A percentile compares a stretch with the other conserved stretches of the same genome.
Evolutionary conservation across 1,139 yeast genomes (phyloP).

Genomic region (Zygosaccharomyces sapae): DNA sequence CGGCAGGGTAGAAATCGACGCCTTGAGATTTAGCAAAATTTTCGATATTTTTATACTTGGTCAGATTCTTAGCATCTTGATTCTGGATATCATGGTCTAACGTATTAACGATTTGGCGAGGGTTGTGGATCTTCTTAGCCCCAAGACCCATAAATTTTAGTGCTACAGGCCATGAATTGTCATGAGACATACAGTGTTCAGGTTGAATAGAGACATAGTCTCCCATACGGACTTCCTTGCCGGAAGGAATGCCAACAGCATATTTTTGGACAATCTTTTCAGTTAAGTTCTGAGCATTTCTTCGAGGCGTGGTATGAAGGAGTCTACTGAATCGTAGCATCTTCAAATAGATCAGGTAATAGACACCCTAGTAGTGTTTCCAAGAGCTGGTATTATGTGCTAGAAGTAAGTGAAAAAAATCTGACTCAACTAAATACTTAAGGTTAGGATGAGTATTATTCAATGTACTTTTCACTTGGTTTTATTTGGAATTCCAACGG

Average conservation of each 20-base stretch:
- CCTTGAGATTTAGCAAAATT: slow-evolving; percentile 85
- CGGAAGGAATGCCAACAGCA: slow-evolving; percentile 74
- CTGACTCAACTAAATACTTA: too few species aligned
- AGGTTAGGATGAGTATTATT: too few species aligned
- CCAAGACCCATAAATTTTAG: slow-evolving; percentile 94
- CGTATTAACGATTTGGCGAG: slow-evolving; percentile 89
- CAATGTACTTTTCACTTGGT: too few species aligned
- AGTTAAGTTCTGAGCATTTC: slow-evolving; percentile 66
- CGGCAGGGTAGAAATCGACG: slow-evolving; percentile 97
- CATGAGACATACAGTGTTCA: slow-evolving; percentile 98
- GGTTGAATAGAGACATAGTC: slow-evolving; percentile 95
- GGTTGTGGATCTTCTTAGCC: slow-evolving; percentile 74
- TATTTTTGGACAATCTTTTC: slow-evolving; percentile 93
- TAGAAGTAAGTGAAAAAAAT: too few species aligned
- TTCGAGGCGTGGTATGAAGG: slow-evolving; percentile 18
- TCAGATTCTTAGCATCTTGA: slow-evolving; percentile 78
- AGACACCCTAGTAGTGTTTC: too few species aligned
- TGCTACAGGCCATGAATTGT: slow-evolving; percentile 99
- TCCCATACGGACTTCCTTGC: slow-evolving; percentile 75
- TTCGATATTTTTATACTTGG: slow-evolving; percentile 84
- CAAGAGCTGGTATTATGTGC: not conserved
- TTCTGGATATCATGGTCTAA: slow-evolving; percentile 98
- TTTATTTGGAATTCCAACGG: too few species aligned
- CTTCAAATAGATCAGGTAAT: too few species aligned
- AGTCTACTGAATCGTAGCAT: slow-evolving; percentile 21